phyloP scores from a whole-genome alignment of 2,329 filamentous ascomycete genomes.

The Cladophialophora chaetospira region DNA sequence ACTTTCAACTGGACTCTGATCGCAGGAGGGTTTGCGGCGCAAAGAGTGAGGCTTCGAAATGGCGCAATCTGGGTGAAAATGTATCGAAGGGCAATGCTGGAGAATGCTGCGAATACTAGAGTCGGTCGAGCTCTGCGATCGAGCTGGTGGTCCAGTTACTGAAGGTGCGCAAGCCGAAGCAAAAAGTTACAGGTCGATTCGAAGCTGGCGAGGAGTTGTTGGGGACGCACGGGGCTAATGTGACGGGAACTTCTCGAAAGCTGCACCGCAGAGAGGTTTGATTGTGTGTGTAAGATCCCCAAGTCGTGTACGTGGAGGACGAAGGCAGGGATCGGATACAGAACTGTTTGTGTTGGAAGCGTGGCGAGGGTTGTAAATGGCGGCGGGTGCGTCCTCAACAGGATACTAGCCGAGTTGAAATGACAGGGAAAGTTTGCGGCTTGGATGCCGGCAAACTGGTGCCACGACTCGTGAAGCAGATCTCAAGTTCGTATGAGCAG shows the following conservation, averaged over 20 bases:
- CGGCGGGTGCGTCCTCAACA: constrained; percentile 7
- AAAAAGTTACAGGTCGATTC: background rate
- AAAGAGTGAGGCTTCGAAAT: background rate
- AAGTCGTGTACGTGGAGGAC: constrained; percentile 8
- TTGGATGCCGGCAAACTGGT: too few relatives aligned
- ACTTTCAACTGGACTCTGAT: background rate
- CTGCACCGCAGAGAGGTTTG: background rate
- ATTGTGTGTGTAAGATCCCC: background rate
- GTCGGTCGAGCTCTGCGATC: background rate
- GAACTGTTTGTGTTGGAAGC: constrained; percentile 9
- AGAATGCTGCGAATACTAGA: too few relatives aligned
- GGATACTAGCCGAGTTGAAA: constrained; percentile 19
- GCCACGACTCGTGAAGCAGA: too few relatives aligned
- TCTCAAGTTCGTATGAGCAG: too few relatives aligned
- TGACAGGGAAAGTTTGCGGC: constrained; percentile 12
- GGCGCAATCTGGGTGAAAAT: background rate
- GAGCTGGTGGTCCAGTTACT: too few relatives aligned
- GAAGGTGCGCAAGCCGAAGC: background rate
- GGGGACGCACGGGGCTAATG: background rate
- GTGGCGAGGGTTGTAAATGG: constrained; percentile 18
- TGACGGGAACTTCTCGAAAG: background rate
- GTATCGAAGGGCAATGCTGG: too few relatives aligned
- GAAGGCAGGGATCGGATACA: constrained; percentile 6
- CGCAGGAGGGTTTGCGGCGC: background rate
- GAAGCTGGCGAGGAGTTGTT: background rate